Conservation (phyloP, 805 yeast species). For the Teunomyces atbi region DNA sequence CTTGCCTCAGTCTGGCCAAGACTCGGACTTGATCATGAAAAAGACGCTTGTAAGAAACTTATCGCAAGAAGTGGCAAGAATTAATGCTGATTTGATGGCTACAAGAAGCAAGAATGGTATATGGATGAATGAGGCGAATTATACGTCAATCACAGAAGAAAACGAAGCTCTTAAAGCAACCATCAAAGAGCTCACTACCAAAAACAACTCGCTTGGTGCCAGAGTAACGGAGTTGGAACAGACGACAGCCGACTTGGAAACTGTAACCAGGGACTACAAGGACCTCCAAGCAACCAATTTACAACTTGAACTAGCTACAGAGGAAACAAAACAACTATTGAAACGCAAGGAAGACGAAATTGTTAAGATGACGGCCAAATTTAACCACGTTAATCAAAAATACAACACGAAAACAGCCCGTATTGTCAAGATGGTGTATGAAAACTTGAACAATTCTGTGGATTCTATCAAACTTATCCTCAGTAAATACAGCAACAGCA, state of each 20-base stretch:
- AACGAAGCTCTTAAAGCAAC: conserved; percentile 27
- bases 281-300: not conserved
- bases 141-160: conserved; percentile 27
- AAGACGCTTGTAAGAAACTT: conserved; percentile 52
- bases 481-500: conserved; percentile 3
- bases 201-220: conserved; percentile 13
- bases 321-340: not conserved
- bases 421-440: conserved; percentile 11
- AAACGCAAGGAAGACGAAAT: conserved; percentile 7
- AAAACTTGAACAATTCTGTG: conserved; percentile 11
- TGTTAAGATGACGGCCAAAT: conserved; percentile 7
- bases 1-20: conserved; percentile 50
- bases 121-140: conserved; percentile 58
- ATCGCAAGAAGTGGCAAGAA: conserved; percentile 52
- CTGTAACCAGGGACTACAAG: not conserved
- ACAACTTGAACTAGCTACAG: not conserved
- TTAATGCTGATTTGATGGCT: conserved; percentile 61
- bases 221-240: conserved; percentile 1
- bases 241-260: not conserved
- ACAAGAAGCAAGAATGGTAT: conserved; percentile 65
- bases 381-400: conserved; percentile 11
- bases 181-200: conserved; percentile 22
- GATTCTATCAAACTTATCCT: conserved; percentile 6
- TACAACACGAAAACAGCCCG: conserved; percentile 11
- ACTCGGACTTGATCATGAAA: conserved; percentile 45